Percentiles rank a stretch among this genome's conserved stretches.
Evolutionary conservation across 106 monocot genomes (phyloP).

Genomic region (Amphibolis antarctica): DNA sequence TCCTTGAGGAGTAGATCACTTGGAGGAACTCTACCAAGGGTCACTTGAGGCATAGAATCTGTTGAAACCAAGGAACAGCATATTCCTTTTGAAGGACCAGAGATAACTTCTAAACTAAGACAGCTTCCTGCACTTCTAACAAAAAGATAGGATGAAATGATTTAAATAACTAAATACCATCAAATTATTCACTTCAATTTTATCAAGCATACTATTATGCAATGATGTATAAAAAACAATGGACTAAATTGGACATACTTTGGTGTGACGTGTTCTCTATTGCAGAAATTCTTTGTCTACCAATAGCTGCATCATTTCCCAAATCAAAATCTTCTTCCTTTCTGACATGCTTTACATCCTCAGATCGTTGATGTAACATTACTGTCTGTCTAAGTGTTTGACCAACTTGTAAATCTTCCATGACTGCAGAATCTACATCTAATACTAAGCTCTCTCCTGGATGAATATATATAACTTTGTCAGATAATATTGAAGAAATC

Average conservation of each 20-base stretch:
- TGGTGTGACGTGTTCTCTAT: constrained; percentile 21
- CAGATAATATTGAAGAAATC: not conserved
- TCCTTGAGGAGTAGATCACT: constrained; percentile 70
- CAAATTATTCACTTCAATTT: constrained; percentile 2
- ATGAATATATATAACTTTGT: not conserved
- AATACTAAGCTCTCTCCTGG: constrained; percentile 43
- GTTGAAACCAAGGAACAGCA: constrained; percentile 35
- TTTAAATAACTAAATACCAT: constrained; percentile 11
- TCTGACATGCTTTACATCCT: constrained; percentile 31
- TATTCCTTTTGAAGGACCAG: constrained; percentile 65
- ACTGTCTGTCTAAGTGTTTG: constrained; percentile 45
- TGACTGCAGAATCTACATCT: constrained; percentile 33
- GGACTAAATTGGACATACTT: constrained; percentile 36
- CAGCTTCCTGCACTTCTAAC: constrained; percentile 75
- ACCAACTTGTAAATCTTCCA: constrained; percentile 33
- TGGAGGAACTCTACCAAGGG: constrained; percentile 79
- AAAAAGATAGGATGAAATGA: constrained; percentile 37
- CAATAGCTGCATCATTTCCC: constrained; percentile 12
- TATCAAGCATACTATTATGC: not conserved
- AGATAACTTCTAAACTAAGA: constrained; percentile 63
- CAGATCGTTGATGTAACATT: constrained; percentile 22
- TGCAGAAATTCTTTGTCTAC: constrained; percentile 9
- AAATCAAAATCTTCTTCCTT: constrained; percentile 12
- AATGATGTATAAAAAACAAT: not conserved
- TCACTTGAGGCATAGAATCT: constrained; percentile 38